Evolutionary conservation across 2,329 filamentous ascomycete genomes (phyloP), one percentile per base, ranked within the genome.

Genomic region (Periconia macrospinosa): DNA sequence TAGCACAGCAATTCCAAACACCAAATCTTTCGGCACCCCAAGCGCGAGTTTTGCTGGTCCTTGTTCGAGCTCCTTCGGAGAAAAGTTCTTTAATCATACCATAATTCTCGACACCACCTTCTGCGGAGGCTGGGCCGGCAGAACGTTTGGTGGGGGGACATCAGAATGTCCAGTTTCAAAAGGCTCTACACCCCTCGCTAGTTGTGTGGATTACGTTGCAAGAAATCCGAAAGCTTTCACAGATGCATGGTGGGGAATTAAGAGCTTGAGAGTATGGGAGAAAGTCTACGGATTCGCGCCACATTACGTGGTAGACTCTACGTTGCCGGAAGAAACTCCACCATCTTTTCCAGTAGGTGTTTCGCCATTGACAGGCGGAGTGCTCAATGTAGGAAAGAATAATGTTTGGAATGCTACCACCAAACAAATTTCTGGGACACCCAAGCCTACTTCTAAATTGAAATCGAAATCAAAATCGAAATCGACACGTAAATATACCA

Each of bases 101-200:
- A 84, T 96, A 60, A 83, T 92, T 59, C 86, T 93, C 73, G 84
- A 92, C 75, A 93, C 86, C 1, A 88, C 88, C 8, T 90, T 95
- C 70, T 96, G 92, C 41, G 62, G 62, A 3, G 30, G 30, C n/a
- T 65, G 54, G 54, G 79, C 53, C 2, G 61, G 61, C 17, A 50
- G 43, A 6, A 53, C 41, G 0, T 65, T 61, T 41, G 59, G 57
- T 5, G 48, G 33, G 27, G 55, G 52, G 6, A 19, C 33, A 13
- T 49, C 55, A 15, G 17, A 85, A 62, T 91, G 88, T 71, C 75
- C 80, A 6, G 30, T 49, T 19, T 45, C 41, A 6, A 47, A 47
- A 17, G 53, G 53, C 2, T 40, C 41, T 3, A 53, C 18, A 27
- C 30, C 58, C 1, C 53, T 58, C 15, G 69, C 74, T 40, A 65